phyloP scores from a whole-genome alignment of 78 protist genomes.

The Fonticula alba region DNA sequence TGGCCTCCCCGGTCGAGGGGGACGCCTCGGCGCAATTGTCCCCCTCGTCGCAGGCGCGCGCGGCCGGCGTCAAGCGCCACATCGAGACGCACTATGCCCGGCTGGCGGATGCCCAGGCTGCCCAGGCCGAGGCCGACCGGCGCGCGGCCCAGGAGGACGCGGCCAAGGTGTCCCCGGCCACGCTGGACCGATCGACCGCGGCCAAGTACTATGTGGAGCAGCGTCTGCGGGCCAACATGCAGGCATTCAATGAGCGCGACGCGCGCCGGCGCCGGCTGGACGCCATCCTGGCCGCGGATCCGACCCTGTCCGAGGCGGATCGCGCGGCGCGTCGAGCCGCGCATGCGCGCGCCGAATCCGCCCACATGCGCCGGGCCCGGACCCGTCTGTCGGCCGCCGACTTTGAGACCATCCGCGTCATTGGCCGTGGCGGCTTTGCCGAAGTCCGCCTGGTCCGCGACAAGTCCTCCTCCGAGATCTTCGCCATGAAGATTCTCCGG shows the following conservation, averaged over 20 bases:
- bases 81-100: too few species aligned
- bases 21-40: too few species aligned
- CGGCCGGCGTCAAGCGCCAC: too few species aligned
- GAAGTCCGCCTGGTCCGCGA: conserved; percentile 21
- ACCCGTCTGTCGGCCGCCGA: background rate
- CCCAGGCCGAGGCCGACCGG: too few species aligned
- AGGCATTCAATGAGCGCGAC: background rate
- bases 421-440: conserved; percentile 32
- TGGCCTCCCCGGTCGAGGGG: too few species aligned
- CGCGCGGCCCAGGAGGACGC: too few species aligned
- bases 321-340: background rate
- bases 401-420: background rate
- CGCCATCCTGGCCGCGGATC: background rate
- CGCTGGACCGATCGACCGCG: background rate
- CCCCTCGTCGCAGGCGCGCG: too few species aligned
- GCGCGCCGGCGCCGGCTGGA: background rate
- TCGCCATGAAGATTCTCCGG: conserved; percentile 26
- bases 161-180: too few species aligned
- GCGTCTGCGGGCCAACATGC: background rate
- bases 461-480: conserved; percentile 17
- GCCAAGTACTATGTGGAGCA: conserved; percentile 3
- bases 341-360: background rate
- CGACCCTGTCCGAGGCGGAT: too few species aligned
- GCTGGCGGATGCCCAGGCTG: too few species aligned
- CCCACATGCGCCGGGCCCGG: background rate